Evolutionary conservation across 257 asterid genomes (phyloP).

Genomic region (Osmanthus fragrans): DNA sequence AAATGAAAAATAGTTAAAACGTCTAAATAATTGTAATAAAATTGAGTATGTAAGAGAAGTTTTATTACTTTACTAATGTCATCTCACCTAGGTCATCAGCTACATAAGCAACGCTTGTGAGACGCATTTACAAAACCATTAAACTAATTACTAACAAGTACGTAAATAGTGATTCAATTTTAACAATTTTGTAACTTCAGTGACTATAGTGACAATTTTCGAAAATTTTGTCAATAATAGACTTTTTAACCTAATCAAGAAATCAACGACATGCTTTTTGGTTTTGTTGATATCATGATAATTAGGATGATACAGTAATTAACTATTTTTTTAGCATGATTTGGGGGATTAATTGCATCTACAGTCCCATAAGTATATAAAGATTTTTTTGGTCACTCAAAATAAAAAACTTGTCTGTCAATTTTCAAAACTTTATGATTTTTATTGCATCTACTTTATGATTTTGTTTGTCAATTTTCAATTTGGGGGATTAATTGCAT

Average conservation of each 20-base stretch:
- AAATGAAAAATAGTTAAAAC: neutral
- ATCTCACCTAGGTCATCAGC: too few relatives aligned
- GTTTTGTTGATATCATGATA: slow-evolving; percentile 17
- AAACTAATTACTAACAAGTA: too few relatives aligned
- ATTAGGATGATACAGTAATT: neutral
- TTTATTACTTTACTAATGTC: neutral
- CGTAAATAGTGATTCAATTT: neutral
- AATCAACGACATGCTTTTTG: slow-evolving; percentile 19
- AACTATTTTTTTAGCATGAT: slow-evolving; percentile 1
- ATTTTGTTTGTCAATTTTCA: too few relatives aligned
- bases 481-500: too few relatives aligned
- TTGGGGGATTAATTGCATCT: neutral
- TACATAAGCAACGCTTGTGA: neutral
- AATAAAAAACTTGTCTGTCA: too few relatives aligned
- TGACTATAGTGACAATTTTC: neutral
- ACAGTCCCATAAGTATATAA: neutral
- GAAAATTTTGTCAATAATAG: too few relatives aligned
- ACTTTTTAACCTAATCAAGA: slow-evolving; percentile 13
- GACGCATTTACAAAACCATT: too few relatives aligned
- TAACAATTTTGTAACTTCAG: too few relatives aligned
- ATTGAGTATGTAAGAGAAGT: neutral
- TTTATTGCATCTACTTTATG: too few relatives aligned
- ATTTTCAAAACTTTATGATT: too few relatives aligned
- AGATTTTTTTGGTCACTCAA: neutral
- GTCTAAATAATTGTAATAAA: neutral